Evolutionary conservation across 495 filamentous ascomycete genomes (phyloP).

Genomic region (Tuber brumale): DNA sequence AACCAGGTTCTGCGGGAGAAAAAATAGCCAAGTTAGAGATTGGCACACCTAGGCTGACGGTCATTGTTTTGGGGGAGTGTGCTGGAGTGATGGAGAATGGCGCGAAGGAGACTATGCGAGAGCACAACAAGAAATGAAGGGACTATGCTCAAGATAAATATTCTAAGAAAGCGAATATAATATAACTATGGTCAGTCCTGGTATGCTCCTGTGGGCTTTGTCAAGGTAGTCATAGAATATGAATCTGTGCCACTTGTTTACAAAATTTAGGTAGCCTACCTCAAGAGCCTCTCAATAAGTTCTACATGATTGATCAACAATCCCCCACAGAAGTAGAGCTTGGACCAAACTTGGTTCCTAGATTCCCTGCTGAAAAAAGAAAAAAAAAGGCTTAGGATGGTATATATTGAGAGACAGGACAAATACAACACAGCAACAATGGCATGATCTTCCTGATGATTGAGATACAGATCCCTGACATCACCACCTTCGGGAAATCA

Average conservation of each 20-base stretch:
- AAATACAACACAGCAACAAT: conserved; percentile 43
- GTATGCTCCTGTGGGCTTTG: conserved; percentile 39
- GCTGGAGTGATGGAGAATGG: too few species aligned
- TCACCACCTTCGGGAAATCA: conserved; percentile 68
- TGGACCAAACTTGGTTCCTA: conserved; percentile 86
- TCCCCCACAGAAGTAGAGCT: conserved; percentile 92
- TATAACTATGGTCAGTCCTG: conserved; percentile 1
- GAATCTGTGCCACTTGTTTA: background rate
- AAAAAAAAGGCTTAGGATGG: too few species aligned
- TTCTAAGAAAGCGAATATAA: too few species aligned
- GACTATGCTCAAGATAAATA: too few species aligned
- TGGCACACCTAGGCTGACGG: too few species aligned
- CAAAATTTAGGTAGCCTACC: conserved; percentile 51
- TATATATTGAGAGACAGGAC: background rate
- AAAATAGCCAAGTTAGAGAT: too few species aligned
- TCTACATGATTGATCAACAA: conserved; percentile 99
- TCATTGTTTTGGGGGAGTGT: too few species aligned
- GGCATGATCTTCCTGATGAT: conserved; percentile 70
- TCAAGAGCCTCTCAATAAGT: conserved; percentile 93
- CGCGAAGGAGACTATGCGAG: too few species aligned
- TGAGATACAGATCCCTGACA: conserved; percentile 89
- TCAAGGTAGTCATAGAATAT: conserved; percentile 15
- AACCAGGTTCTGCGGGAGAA: too few species aligned
- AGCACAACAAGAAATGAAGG: too few species aligned
- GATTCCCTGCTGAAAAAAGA: conserved; percentile 58